phyloP scores from a whole-genome alignment of 345 rosid species.

The Hirschfeldia incana region DNA sequence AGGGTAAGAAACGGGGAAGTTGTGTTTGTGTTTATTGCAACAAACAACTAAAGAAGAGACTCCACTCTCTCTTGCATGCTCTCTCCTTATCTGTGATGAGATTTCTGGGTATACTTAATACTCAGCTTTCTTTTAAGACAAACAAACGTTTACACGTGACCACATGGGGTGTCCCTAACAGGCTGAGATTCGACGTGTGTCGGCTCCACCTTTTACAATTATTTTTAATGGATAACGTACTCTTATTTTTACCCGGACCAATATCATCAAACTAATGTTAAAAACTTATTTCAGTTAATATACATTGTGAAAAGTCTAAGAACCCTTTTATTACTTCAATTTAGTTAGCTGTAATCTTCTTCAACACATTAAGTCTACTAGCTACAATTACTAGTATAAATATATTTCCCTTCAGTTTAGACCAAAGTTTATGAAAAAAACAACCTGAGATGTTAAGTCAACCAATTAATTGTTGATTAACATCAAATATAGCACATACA shows the following conservation, averaged over 20 bases:
- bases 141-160: conserved; percentile 38
- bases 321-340: background rate
- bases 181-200: conserved; percentile 31
- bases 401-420: background rate
- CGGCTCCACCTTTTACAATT: conserved; percentile 35
- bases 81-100: conserved; percentile 17
- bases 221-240: conserved; percentile 10
- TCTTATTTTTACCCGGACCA: background rate
- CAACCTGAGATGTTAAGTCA: background rate
- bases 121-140: conserved; percentile 18
- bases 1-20: conserved; percentile 31
- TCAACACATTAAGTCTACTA: background rate
- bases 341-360: background rate
- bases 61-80: background rate
- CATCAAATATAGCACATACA: background rate
- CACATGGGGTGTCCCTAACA: conserved; percentile 34
- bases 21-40: conserved; percentile 41
- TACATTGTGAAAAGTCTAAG: background rate
- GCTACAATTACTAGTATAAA: background rate
- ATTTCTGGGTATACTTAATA: conserved; percentile 24
- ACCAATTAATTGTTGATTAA: background rate
- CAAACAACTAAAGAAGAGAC: conserved; percentile 38
- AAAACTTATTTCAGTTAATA: background rate
- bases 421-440: background rate
- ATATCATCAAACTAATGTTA: background rate